Base-by-base conservation (phyloP, 2,329 filamentous ascomycete genomes). In the Apiospora arundinis region DNA sequence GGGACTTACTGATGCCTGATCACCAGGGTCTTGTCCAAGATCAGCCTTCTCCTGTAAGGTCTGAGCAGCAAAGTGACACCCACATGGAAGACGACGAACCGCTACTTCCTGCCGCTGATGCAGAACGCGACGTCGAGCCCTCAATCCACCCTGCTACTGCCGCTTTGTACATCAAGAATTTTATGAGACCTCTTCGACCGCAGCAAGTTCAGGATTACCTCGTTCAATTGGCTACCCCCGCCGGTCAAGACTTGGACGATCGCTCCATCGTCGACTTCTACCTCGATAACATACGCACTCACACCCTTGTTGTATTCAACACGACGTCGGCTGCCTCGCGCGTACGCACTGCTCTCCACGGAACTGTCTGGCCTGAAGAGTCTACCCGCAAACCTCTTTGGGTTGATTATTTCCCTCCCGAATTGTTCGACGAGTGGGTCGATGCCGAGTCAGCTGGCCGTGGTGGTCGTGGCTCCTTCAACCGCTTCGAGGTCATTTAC, bases 351-450 rank as follows among this genome's bases (percentile, higher is more conserved):
- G 88, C 89, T 2, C 85, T 98, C 2, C 95, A 99, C 81, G 89
- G 91, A 71, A 88, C 88, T 28, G 88, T 95, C 46, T 98, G 95
- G 94, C 95, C 95, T 0, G 90, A 95, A 72, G 95, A 98, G 82
- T 90, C 92, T 72, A 93, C 92, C 75, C 89, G 96, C 44, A 97
- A 96, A 80, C 87, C 91, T 0, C 86, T 98, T 0, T 97, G 92
- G 89, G 93, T 94, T 4, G 96, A 99, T 80, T 98, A 96, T 80
- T 87, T 98, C 25, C 95, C 95, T 0, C 88, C 92, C 23, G 90
- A 94, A 37, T 89, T 90, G 74, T 87, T 97, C 4, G 80, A 84
- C 18, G 87, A 88, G 32, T 98, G 95, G 94, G 92, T 97, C 72
- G 87, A 89, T 9, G 87, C 83, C 52, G 94, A 97, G 80, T 84